Evolutionary conservation across 257 asterid genomes (phyloP), one percentile per base, ranked within the genome.

Genomic region (Fraxinus anomala): DNA sequence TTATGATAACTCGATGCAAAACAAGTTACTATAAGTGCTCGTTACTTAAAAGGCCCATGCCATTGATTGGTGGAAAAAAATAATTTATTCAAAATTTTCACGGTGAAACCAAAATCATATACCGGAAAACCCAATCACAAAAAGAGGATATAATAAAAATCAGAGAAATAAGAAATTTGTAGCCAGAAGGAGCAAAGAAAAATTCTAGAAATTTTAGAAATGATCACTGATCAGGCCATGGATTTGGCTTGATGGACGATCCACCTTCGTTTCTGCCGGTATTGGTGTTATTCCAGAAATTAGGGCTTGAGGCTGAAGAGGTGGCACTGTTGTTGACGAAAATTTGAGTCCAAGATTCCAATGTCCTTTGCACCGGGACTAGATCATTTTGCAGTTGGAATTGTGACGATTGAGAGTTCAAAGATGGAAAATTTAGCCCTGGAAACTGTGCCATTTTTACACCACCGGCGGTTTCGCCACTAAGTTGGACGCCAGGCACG

Each of bases 271-370:
- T 56, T 24, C 24, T 26, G 76, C 39, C 76, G 1, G 24, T 21
- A 2, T 65, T 17, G 37, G 61, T 14, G 30, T 69, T 66, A 26
- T 56, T 76, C 88, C 85, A 84, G 71, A 76, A 42, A 44, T 30
- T 40, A 26, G 36, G 61, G 33, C 10, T 81, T 2, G 75, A 26
- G 17, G 75, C 31, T 72, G 56, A 42, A 30, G 79, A 67, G 28
- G 44, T 19, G 2, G 54, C 72, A 69, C 24, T 75, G 68, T 34
- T 72, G 81, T 49, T 68, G 70, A 66, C 67, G 42, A 51, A 78
- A 30, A 72, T 39, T 4, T 74, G 80, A 21, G 73, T 84, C 88
- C 88, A 84, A 56, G 83, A 73, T 68, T 73, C 70, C 75, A 79
- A 23, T 76, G 68, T 71, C 77, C 68, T 80, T 13, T 77, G 73